Conservation (phyloP, 805 yeast species). For the Candida xiaguanensis region DNA sequence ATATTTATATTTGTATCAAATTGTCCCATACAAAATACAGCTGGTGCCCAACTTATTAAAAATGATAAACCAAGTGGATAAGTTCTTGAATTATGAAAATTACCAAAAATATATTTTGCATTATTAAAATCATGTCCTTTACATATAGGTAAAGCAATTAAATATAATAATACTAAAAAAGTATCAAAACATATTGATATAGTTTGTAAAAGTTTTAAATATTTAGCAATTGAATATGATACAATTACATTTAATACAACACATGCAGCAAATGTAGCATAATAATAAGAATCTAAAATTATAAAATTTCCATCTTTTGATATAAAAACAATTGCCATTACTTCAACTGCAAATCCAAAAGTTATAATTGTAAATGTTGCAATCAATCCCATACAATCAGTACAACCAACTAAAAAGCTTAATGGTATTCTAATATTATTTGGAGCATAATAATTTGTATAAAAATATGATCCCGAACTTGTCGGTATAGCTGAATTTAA, state of each 20-base stretch:
- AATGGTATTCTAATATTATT: slow-evolving; percentile 43
- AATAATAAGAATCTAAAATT: slow-evolving; percentile 48
- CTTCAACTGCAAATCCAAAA: slow-evolving; percentile 60
- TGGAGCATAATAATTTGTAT: slow-evolving; percentile 55
- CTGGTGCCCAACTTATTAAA: slow-evolving; percentile 60
- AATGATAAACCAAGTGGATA: slow-evolving; percentile 38
- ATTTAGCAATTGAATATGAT: slow-evolving; percentile 52
- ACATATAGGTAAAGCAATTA: slow-evolving; percentile 63
- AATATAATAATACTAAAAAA: slow-evolving; percentile 45
- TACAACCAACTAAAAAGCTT: slow-evolving; percentile 58
- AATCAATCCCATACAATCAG: slow-evolving; percentile 60
- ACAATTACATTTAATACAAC: slow-evolving; percentile 46
- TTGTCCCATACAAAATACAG: slow-evolving; percentile 73
- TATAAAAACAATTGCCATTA: slow-evolving; percentile 53
- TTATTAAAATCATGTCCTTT: slow-evolving; percentile 25
- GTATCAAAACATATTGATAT: slow-evolving; percentile 52
- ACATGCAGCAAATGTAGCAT: slow-evolving; percentile 63
- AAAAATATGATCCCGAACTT: slow-evolving; percentile 59
- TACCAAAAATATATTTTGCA: slow-evolving; percentile 48
- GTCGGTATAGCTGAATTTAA: slow-evolving; percentile 67
- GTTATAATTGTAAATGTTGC: slow-evolving; percentile 63
- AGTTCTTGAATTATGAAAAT: slow-evolving; percentile 44
- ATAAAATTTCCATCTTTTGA: slow-evolving; percentile 50
- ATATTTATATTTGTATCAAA: slow-evolving; percentile 71
- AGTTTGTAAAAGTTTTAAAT: slow-evolving; percentile 55